Percentiles rank a stretch among this genome's conserved stretches.
These are phyloP conservation scores for Omphalotus olearius DNA, from an alignment of 1,284 basidiomycete genomes.

Conservation along the genomic window DNA sequence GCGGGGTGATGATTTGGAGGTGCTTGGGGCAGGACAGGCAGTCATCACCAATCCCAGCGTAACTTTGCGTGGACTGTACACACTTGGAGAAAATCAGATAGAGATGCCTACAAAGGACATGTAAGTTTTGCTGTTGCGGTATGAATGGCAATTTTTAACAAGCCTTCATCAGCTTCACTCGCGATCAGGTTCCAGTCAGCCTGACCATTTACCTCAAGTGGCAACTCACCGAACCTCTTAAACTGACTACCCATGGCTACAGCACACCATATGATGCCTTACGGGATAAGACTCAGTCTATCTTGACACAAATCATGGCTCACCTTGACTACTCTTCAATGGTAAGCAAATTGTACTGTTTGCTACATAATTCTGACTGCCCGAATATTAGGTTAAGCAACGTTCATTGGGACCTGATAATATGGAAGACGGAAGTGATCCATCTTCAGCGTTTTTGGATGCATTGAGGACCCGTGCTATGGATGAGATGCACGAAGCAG, in stretches of 20 bases:
- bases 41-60: slow-evolving; percentile 79
- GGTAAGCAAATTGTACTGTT: slow-evolving; percentile 14
- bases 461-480: slow-evolving; percentile 76
- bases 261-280: slow-evolving; percentile 78
- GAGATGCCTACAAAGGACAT: slow-evolving; percentile 85
- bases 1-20: slow-evolving; percentile 72
- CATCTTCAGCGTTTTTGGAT: slow-evolving; percentile 73
- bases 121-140: slow-evolving; percentile 33
- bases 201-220: slow-evolving; percentile 80
- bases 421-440: slow-evolving; percentile 62
- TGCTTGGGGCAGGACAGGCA: slow-evolving; percentile 74
- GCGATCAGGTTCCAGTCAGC: slow-evolving; percentile 80
- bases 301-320: slow-evolving; percentile 77
- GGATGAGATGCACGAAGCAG: slow-evolving; percentile 77
- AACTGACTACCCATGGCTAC: slow-evolving; percentile 76
- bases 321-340: slow-evolving; percentile 50
- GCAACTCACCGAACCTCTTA: slow-evolving; percentile 74
- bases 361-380: neutral
- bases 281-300: slow-evolving; percentile 78
- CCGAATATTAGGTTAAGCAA: slow-evolving; percentile 56
- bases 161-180: slow-evolving; percentile 53
- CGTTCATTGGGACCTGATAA: slow-evolving; percentile 71
- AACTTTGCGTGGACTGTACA: slow-evolving; percentile 72
- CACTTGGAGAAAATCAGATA: slow-evolving; percentile 74
- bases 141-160: neutral